phyloP scores from a whole-genome alignment of 371 early-diverging fungal species.

The Circinella umbellata region DNA sequence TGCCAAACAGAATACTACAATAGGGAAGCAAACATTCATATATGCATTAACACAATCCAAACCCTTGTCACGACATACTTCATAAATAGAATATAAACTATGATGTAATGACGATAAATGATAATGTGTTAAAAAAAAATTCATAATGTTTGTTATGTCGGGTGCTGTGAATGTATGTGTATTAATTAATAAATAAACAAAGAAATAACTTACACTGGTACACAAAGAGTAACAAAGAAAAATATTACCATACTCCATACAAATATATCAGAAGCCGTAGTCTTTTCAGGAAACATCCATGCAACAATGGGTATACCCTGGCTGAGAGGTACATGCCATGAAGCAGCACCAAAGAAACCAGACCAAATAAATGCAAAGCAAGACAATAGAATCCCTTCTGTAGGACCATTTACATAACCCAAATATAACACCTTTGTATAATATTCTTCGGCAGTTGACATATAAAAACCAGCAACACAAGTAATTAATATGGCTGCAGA shows the following conservation, averaged over 20 bases:
- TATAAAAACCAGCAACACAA: constrained; percentile 85
- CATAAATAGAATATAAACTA: constrained; percentile 32
- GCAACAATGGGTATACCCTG: constrained; percentile 19
- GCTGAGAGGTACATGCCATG: constrained; percentile 26
- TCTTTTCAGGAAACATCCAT: constrained; percentile 17
- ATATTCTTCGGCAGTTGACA: constrained; percentile 97
- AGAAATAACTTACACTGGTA: constrained; percentile 14
- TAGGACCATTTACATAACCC: constrained; percentile 94
- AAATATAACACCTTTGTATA: constrained; percentile 94
- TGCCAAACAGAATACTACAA: constrained; percentile 55
- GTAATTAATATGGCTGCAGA: constrained; percentile 66
- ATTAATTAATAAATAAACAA: background rate
- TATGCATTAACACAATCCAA: constrained; percentile 21
- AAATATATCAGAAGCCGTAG: constrained; percentile 23
- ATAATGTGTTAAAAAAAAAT: no score
- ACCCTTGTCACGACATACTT: constrained; percentile 33
- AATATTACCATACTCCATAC: constrained; percentile 27
- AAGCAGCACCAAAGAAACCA: constrained; percentile 49
- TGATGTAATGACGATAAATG: background rate
- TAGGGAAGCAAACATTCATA: constrained; percentile 48
- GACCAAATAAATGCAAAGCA: constrained; percentile 75
- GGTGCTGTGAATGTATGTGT: background rate
- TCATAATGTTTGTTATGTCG: background rate
- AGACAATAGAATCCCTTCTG: constrained; percentile 89
- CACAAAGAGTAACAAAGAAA: constrained; percentile 20